Base-by-base conservation (phyloP, 768 basidiomycete species). In the Amanita pallidorosea region DNA sequence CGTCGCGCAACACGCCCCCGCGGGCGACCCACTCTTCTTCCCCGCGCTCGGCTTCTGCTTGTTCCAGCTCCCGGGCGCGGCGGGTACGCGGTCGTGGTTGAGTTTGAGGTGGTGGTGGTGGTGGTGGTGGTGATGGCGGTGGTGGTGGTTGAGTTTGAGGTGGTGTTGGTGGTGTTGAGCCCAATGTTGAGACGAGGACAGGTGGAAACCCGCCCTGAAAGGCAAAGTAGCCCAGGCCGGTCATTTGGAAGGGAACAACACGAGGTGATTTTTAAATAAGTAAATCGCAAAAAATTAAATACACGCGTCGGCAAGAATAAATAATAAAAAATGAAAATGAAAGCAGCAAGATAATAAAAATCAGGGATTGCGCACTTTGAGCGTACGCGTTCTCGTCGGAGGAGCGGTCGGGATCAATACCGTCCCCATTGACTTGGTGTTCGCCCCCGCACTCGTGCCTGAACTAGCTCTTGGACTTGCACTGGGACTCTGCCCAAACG, bases 1-100 rank as follows among this genome's bases (percentile, higher is more conserved):
- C 64, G 57, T 79, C 76, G 37, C 78, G 70, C 27, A 83, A 67
- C 18, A 77, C 60, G 2, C 80, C 79, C 22, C 81, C 81, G 8
- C 70, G 72, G 8, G 76, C 70, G 2, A 83, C 80, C 77, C 80
- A 83, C 12, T 73, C 74, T 47, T 77, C 68, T 59, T 82, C 81
- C 25, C 74, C 75, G 41, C 61, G 62, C n/a, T 67, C 63, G 11
- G 70, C 70, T 42, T 75, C 71, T n/a, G 57, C 67, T 27, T 52
- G 54, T 35, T 53, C 45, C 3, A 46, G 12, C 13, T 11, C 37
- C 2, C 52, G 52, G 36, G 45, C 34, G 7, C 15, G 43, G n/a
- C 6, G 35, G 17, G n/a, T 27, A 8, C 17, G 8, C 29, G 29
- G 9, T 9, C 29, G 37, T 9, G 47, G 8, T 27, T 11, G 37